Evolutionary conservation across 768 basidiomycete genomes (phyloP), one percentile per base, ranked within the genome.

Genomic region (Suillus variegatus): DNA sequence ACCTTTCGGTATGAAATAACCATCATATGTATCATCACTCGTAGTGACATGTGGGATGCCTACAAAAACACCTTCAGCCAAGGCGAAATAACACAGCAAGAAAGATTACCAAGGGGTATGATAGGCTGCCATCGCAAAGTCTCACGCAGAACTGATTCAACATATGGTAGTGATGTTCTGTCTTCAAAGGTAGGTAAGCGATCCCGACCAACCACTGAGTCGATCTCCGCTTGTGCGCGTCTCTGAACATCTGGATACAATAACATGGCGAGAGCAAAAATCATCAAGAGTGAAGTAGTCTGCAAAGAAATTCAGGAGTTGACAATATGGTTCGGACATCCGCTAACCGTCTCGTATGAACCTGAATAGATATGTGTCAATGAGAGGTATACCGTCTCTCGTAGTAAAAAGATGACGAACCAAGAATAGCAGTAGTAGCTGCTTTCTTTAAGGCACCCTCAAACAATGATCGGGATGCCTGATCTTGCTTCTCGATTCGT

Each of bases 21-120:
- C 81, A 0, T 79, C 71, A 58, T 80, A 82, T 12, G 71, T 65
- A 64, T 83, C 82, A 49, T 82, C 81, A 2, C 8, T 56, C 7
- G 22, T 28, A 18, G 58, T 35, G 18, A 58, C 57, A 64, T 64
- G 63, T 2, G 63, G 7, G 0, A 44, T 5, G 4, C 32, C 55
- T 57, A 16, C 4, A 16, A 5, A 4, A 38, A 22, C 4, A 2
- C 8, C 0, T n/a, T 56, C 2, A 57, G 22, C 16, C 1, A 16
- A 38, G 14, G 14, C n/a, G 12, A 22, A 2, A 38, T 5, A 0
- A 22, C 36, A 8, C 36, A 3, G n/a, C 22, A 13, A 9, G 36
- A 36, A n/a, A 56, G 13, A 22, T 4, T 22, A 57, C 56, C 56
- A 18, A 22, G 12, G 35, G 51, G 61, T 47, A 2, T 0, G 22